Conservation (phyloP, 345 rosid genomes). For the Eucalyptus caleyi region DNA sequence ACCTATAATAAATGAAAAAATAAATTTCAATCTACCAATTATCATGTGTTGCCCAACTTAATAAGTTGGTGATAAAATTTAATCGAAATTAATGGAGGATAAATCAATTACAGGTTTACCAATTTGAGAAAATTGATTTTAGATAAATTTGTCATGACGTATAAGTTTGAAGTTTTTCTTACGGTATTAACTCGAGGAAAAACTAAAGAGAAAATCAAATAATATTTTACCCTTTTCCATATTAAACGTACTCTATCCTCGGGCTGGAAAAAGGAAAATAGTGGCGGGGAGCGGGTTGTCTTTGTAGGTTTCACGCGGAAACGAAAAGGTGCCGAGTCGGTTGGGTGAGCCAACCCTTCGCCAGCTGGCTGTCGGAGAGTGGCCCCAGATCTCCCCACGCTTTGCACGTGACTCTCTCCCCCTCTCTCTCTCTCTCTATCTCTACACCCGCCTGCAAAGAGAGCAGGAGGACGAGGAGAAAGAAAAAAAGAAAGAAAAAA, state of each 20-base stretch:
- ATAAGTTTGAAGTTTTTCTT: too few relatives aligned
- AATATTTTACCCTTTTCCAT: background rate
- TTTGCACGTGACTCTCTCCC: background rate
- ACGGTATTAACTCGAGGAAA: too few relatives aligned
- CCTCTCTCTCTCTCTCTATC: background rate
- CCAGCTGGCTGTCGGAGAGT: background rate
- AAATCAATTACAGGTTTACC: too few relatives aligned
- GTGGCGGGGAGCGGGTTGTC: background rate
- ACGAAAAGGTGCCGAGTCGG: background rate
- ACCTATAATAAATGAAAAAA: too few relatives aligned
- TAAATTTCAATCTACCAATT: too few relatives aligned
- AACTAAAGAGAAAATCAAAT: background rate
- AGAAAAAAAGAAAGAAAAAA: background rate
- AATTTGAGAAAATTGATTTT: too few relatives aligned
- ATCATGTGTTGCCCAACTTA: too few relatives aligned
- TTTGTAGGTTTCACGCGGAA: background rate
- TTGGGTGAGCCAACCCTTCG: background rate
- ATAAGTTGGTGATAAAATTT: too few relatives aligned
- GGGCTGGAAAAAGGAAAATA: background rate
- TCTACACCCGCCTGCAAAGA: background rate
- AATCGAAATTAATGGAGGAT: accelerated
- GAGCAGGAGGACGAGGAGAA: background rate
- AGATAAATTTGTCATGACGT: too few relatives aligned
- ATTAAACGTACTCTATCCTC: background rate
- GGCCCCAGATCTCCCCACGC: background rate